Evolutionary conservation across 2,329 filamentous ascomycete genomes (phyloP), one percentile per base, ranked within the genome.

Genomic region (Hortaea sp.): DNA sequence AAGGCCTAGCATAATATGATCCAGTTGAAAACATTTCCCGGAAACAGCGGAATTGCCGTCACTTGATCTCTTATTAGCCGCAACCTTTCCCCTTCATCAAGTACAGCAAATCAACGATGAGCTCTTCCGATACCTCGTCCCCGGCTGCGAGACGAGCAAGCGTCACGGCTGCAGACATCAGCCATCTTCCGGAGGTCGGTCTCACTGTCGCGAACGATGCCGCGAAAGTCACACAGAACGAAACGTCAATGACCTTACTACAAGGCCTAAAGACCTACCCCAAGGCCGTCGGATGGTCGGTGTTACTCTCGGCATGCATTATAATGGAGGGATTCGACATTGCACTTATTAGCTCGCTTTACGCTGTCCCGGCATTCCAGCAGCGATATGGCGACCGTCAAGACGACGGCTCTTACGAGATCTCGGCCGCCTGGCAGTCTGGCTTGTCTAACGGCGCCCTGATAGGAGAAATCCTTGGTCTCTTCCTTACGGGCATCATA

Each of bases 401-500:
- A 9, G 49, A 59, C 1, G 60, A 62, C 3, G 65, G 62, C 2
- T 67, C 66, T 29, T 75, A 74, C 46, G 64, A 69, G 34, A 63
- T 81, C 28, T 69, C 72, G 1, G 72, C 76, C 0, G 66, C 71
- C 0, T 81, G 78, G 78, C 77, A 80, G 58, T 72, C 74, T 1
- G 77, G 69, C 0, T 57, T 81, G 2, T 71, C 69, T 5, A 78
- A 78, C 47, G 78, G 76, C 27, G 75, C 75, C 44, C 20, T 37
- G 6, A 20, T 42, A 7, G 44, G 44, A 12, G 44, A 46, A 20
- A 10, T 42, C 10, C 2, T 42, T 6, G 82, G 82, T 10, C 70
- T 84, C 40, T 66, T 82, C 53, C 69, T 84, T 60, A 84, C 82
- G 57, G 82, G 82, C 37, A 79, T 73, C 62, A 64, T 82, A 41